These are phyloP conservation scores for Erythrophleum ivorense DNA, from an alignment of 331 rosid genomes.

Conservation along the genomic window DNA sequence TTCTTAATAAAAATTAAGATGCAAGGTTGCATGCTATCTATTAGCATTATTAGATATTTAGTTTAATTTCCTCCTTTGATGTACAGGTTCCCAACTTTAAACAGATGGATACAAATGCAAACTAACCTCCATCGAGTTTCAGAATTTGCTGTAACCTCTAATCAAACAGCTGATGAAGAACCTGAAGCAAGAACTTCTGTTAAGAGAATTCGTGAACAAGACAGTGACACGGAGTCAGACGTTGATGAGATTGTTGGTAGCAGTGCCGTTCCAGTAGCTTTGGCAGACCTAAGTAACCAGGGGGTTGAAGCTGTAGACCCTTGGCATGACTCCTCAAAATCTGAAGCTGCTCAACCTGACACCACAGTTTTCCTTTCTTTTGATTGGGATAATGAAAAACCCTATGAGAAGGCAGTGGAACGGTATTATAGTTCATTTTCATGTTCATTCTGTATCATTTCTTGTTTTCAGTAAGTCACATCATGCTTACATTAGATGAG, in stretches of 20 bases:
- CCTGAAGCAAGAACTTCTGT: slow-evolving; percentile 71
- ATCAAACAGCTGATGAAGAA: slow-evolving; percentile 60
- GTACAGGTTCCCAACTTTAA: slow-evolving; percentile 91
- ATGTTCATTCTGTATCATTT: slow-evolving; percentile 16
- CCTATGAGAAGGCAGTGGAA: slow-evolving; percentile 87
- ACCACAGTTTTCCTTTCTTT: slow-evolving; percentile 85
- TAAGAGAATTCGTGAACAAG: slow-evolving; percentile 88
- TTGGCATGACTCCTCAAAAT: slow-evolving; percentile 69
- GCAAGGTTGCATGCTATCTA: slow-evolving; percentile 19
- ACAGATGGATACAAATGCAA: slow-evolving; percentile 99
- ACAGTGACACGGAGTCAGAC: slow-evolving; percentile 84
- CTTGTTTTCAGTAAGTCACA: background rate
- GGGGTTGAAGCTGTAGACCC: slow-evolving; percentile 59
- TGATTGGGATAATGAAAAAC: slow-evolving; percentile 97
- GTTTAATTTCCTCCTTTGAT: slow-evolving; percentile 40
- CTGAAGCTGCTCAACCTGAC: slow-evolving; percentile 77
- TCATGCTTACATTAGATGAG: slow-evolving; percentile 38
- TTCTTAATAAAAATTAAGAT: slow-evolving; percentile 14
- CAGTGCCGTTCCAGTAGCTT: slow-evolving; percentile 57
- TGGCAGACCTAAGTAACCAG: slow-evolving; percentile 59
- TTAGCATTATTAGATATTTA: slow-evolving; percentile 30
- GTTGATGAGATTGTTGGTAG: slow-evolving; percentile 75
- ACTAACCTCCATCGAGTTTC: slow-evolving; percentile 98
- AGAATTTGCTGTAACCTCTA: slow-evolving; percentile 78
- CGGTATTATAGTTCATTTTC: slow-evolving; percentile 59